Percentiles rank a stretch among this genome's conserved stretches.
Conservation (phyloP, 352 stramenopile species). For the Pythium myriotylum region DNA sequence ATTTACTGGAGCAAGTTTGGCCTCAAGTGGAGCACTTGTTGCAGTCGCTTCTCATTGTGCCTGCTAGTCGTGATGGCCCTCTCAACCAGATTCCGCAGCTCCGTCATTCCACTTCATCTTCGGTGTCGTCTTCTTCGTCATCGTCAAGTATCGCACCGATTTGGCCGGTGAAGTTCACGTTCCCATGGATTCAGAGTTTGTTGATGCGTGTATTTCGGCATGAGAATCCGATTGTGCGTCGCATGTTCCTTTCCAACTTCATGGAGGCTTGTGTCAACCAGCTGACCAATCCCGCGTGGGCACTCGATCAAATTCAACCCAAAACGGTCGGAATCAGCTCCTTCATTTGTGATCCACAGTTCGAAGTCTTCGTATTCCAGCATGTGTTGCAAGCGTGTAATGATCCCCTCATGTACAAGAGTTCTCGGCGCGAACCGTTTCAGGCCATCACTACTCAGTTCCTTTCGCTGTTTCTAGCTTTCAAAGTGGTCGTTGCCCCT, state of each 20-base stretch:
- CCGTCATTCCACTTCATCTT: background rate
- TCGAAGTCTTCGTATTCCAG: slow-evolving; percentile 58
- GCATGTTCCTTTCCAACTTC: slow-evolving; percentile 72
- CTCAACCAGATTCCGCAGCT: background rate
- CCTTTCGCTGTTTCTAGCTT: slow-evolving; percentile 19
- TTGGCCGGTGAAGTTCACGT: slow-evolving; percentile 69
- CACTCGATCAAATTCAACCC: background rate
- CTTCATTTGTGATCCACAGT: slow-evolving; percentile 45
- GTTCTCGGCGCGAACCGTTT: slow-evolving; percentile 30
- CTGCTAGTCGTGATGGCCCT: background rate
- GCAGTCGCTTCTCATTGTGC: slow-evolving; percentile 24
- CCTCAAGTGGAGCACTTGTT: slow-evolving; percentile 66
- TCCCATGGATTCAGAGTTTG: slow-evolving; percentile 78
- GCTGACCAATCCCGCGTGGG: slow-evolving; percentile 13
- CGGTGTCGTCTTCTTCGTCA: background rate
- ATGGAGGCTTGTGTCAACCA: slow-evolving; percentile 41
- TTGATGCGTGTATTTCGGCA: slow-evolving; percentile 72
- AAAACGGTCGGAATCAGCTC: slow-evolving; percentile 13
- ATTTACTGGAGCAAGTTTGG: slow-evolving; percentile 86
- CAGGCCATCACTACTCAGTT: slow-evolving; percentile 29
- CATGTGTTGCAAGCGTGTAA: slow-evolving; percentile 59
- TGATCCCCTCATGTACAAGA: slow-evolving; percentile 80
- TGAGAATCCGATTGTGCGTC: slow-evolving; percentile 77
- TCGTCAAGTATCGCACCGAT: background rate
- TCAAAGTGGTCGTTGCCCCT: slow-evolving; percentile 16